A percentile compares a stretch with the other conserved stretches of the same genome.
Evolutionary conservation across 1,284 basidiomycete genomes (phyloP).

Genomic region (Puccinia coronata): DNA sequence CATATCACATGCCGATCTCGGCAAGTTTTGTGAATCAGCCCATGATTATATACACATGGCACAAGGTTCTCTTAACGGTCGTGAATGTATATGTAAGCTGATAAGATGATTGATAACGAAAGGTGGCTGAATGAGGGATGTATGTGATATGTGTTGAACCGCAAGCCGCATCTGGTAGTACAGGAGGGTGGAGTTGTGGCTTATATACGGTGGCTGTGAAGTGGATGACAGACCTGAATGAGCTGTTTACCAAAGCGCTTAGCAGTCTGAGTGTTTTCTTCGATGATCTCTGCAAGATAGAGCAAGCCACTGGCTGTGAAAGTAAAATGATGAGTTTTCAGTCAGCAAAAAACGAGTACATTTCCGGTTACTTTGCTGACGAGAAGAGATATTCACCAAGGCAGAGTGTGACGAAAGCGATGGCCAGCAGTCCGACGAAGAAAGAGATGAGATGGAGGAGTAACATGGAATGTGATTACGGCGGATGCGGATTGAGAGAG

Average conservation of each 20-base stretch:
- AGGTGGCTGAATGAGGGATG: neutral
- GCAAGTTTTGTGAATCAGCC: neutral
- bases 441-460: conserved; percentile 62
- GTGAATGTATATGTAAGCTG: too few species aligned
- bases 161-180: neutral
- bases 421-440: conserved; percentile 68
- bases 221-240: conserved; percentile 73
- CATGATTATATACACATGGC: conserved; percentile 68
- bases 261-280: conserved; percentile 79
- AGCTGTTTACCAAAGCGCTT: conserved; percentile 76
- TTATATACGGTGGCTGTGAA: neutral
- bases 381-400: conserved; percentile 64
- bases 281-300: conserved; percentile 89
- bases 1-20: neutral
- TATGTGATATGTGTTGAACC: conserved; percentile 12
- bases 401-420: conserved; percentile 76
- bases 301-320: conserved; percentile 83
- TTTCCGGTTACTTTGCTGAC: neutral
- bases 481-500: neutral
- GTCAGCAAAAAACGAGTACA: conserved; percentile 47
- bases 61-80: neutral
- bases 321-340: conserved; percentile 21
- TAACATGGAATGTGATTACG: conserved; percentile 50
- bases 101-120: neutral
- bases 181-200: too few species aligned